phyloP scores from a whole-genome alignment of 257 asterid genomes.

The Solanum virginianum region DNA sequence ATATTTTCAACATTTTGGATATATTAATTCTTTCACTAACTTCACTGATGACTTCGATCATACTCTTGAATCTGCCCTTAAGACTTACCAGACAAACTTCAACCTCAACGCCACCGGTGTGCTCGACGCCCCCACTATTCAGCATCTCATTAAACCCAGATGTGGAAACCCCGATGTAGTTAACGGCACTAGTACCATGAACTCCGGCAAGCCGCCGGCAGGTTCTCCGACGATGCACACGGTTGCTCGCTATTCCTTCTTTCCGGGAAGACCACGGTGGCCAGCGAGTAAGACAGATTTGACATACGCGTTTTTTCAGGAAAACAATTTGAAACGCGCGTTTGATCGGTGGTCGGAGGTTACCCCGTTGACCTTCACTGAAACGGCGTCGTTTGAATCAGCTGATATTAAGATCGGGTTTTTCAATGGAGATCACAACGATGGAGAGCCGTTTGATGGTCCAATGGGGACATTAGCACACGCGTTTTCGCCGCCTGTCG shows the following conservation, averaged over 20 bases:
- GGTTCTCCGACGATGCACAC: slow-evolving; percentile 1
- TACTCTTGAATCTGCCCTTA: slow-evolving; percentile 41
- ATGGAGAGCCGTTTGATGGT: slow-evolving; percentile 87
- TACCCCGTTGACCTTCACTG: slow-evolving; percentile 43
- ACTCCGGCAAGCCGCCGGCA: slow-evolving; percentile 11
- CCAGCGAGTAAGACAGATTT: slow-evolving; percentile 28
- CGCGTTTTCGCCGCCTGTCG: slow-evolving; percentile 76
- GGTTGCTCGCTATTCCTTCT: slow-evolving; percentile 41
- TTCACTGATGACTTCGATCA: slow-evolving; percentile 63
- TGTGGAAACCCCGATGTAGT: slow-evolving; percentile 71
- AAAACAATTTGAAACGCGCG: slow-evolving; percentile 42
- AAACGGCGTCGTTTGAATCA: slow-evolving; percentile 16
- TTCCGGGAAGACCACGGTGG: slow-evolving; percentile 67
- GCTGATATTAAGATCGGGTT: slow-evolving; percentile 63
- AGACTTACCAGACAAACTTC: slow-evolving; percentile 56
- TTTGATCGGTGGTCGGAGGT: slow-evolving; percentile 88
- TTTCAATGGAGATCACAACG: slow-evolving; percentile 64
- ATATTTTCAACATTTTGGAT: slow-evolving; percentile 62
- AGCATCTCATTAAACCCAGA: slow-evolving; percentile 40
- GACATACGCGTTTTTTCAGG: slow-evolving; percentile 53
- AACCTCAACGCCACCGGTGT: slow-evolving; percentile 60
- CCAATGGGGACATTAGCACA: slow-evolving; percentile 73
- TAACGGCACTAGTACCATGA: slow-evolving; percentile 59
- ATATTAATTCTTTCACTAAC: slow-evolving; percentile 21
- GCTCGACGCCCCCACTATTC: slow-evolving; percentile 35